phyloP scores from a whole-genome alignment of 495 filamentous ascomycete species.

The Neurospora hispaniola region DNA sequence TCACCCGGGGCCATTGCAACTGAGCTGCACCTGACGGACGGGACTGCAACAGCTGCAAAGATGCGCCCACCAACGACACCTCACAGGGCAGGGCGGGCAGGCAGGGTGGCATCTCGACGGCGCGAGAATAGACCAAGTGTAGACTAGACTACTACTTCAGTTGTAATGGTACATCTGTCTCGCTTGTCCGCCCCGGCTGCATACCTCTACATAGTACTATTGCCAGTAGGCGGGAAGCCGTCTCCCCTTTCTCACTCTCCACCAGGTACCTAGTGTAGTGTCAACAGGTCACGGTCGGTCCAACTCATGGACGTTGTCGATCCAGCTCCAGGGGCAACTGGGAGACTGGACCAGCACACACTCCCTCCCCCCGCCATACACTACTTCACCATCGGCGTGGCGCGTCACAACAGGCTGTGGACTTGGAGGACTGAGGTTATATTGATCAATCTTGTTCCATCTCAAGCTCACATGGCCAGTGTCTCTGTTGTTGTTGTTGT shows the following conservation, averaged over 20 bases:
- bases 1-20: background rate
- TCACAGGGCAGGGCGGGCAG: background rate
- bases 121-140: background rate
- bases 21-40: background rate
- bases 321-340: background rate
- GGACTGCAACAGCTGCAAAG: background rate
- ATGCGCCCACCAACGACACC: background rate
- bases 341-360: background rate
- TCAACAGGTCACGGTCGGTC: background rate
- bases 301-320: background rate
- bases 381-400: background rate
- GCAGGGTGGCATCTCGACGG: background rate
- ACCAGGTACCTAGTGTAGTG: background rate
- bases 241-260: background rate
- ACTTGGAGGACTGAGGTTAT: background rate
- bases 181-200: background rate
- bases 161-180: background rate
- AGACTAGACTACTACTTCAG: too few species aligned
- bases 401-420: background rate
- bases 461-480: background rate
- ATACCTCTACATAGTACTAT: background rate
- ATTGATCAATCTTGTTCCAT: background rate
- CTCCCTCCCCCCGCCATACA: background rate
- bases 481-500: background rate
- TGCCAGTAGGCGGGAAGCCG: background rate